These are phyloP conservation scores for Ceratobasidium sp. DNA, from an alignment of 1,284 basidiomycete genomes.

Conservation along the genomic window DNA sequence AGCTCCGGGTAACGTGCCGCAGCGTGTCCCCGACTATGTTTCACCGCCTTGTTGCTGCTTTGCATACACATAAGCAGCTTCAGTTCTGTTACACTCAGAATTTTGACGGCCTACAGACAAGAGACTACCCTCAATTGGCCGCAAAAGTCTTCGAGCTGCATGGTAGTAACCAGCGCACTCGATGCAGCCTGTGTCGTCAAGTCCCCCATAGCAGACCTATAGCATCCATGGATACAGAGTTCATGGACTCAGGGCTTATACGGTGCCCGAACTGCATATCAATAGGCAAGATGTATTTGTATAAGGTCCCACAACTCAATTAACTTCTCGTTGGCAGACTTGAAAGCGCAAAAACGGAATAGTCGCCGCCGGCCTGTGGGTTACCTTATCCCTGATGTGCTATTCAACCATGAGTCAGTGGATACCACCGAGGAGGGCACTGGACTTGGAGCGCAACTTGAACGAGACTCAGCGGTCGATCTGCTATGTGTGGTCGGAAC, in stretches of 20 bases:
- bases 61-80: not conserved
- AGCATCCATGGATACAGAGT: not conserved
- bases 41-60: not conserved
- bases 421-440: slow-evolving; percentile 9
- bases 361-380: not conserved
- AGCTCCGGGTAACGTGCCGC: not conserved
- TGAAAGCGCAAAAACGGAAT: not conserved
- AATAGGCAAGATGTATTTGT: not conserved
- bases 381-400: not conserved
- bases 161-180: slow-evolving; percentile 1
- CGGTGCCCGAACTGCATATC: not conserved
- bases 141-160: not conserved
- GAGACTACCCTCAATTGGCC: not conserved
- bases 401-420: not conserved
- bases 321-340: not conserved
- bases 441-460: not conserved
- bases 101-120: slow-evolving; percentile 17
- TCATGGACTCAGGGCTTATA: not conserved
- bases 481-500: not conserved
- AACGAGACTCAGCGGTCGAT: not conserved
- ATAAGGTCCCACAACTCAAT: not conserved
- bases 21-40: not conserved
- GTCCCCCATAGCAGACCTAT: not conserved
- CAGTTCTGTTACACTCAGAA: slow-evolving; percentile 15
- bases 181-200: not conserved